Base-by-base conservation (phyloP, 148 eudicot species). In the Camellia sinensis region DNA sequence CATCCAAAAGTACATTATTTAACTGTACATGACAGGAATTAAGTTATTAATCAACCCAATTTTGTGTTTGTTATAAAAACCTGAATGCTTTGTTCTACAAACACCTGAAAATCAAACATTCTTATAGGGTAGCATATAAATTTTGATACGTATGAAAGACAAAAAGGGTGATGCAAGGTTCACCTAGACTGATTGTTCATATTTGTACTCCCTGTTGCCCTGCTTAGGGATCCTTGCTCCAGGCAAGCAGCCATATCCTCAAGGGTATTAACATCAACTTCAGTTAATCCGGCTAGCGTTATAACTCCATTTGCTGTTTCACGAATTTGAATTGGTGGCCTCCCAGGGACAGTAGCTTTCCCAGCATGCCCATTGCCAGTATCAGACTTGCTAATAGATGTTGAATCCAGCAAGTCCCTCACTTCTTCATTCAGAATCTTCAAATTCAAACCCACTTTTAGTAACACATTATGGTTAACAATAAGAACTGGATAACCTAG, bases 401-500 rank as follows among this genome's bases (percentile, higher is more conserved):
- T 67, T 3, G 82, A 53, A 80, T 80, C 82, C 79, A 80, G 67
- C 73, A 80, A 67, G 74, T 80, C 83, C 45, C 67, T 54, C 57
- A 74, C 83, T 67, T 80, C 83, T 80, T 80, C 83, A 44, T 80
- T 80, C n/a, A 80, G 61, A 54, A 80, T 80, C 83, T 80, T 52
- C 65, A 80, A 12, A 54, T 67, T 19, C 9, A 67, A 74, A 74
- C 15, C 9, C 59, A 73, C 71, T 10, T 44, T 79, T 79, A 79
- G 50, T 59, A 60, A 52, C 70, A 18, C 3, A 44, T 18, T 14
- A 71, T 41, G 15, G 10, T 15, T 21, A 48, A 54, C 2, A 56
- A 59, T 2, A 53, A 56, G 21, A 64, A 11, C 9, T 52, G 12
- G 2, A 67, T 11, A 45, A 46, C 67, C 29, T 67, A 40, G 7